Percentiles rank a stretch among this genome's conserved stretches.
phyloP scores from a whole-genome alignment of 345 rosid species.

The Salix suchowensis region DNA sequence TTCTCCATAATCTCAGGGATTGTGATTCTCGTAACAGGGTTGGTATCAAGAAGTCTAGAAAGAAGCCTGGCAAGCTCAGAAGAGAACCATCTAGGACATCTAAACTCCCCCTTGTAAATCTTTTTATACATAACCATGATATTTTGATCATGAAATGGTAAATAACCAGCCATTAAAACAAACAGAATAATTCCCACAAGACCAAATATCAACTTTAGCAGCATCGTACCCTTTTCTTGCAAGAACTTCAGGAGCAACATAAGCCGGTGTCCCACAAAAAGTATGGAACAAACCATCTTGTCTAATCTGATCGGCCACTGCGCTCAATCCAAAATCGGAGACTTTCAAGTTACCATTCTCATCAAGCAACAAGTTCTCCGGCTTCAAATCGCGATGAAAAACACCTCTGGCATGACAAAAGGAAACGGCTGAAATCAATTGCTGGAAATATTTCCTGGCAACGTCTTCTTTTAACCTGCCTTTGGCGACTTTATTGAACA shows the following conservation, averaged over 20 bases:
- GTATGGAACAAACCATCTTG: conserved; percentile 25
- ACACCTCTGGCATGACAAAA: conserved; percentile 26
- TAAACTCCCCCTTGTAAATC: conserved; percentile 21
- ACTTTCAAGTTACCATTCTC: conserved; percentile 23
- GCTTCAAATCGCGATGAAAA: conserved; percentile 27
- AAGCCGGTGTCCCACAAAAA: conserved; percentile 27
- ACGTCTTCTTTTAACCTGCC: conserved; percentile 25
- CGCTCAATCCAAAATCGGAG: conserved; percentile 26
- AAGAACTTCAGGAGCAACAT: conserved; percentile 26
- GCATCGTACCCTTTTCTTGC: conserved; percentile 29
- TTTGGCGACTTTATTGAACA: conserved; percentile 24
- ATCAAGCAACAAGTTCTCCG: conserved; percentile 24
- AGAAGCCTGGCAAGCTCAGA: conserved; percentile 18
- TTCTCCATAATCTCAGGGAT: conserved; percentile 31
- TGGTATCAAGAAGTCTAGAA: conserved; percentile 10
- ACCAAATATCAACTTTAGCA: conserved; percentile 26
- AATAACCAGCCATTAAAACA: conserved; percentile 26
- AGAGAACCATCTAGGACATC: conserved; percentile 27
- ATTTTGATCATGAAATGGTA: conserved; percentile 27
- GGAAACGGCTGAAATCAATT: conserved; percentile 19
- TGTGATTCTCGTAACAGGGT: conserved; percentile 19
- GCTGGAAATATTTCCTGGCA: conserved; percentile 23
- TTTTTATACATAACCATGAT: conserved; percentile 23
- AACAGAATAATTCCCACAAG: conserved; percentile 26
- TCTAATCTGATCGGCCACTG: conserved; percentile 22